Conservation (phyloP, 805 yeast species). For the Limtongia smithiae region DNA sequence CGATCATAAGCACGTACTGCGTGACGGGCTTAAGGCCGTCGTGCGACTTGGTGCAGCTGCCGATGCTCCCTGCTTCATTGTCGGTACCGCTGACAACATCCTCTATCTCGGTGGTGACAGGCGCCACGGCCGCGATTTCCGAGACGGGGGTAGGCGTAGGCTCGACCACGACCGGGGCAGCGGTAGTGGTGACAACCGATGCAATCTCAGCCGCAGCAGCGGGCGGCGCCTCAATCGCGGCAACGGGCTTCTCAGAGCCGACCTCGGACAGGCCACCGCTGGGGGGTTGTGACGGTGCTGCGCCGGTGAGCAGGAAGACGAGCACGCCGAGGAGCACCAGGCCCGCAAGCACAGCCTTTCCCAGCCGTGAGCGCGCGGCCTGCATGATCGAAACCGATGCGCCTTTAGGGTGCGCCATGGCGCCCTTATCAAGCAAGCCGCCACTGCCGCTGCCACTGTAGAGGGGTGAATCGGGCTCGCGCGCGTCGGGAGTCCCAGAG, state of each 20-base stretch:
- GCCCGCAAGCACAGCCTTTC: slow-evolving; percentile 15
- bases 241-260: too few relatives aligned
- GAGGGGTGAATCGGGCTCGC: not conserved
- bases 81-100: not conserved
- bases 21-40: slow-evolving; percentile 42
- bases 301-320: slow-evolving; percentile 12
- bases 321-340: slow-evolving; percentile 7
- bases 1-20: slow-evolving; percentile 87
- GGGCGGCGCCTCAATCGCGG: too few relatives aligned
- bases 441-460: slow-evolving; percentile 2
- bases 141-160: not conserved
- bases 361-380: slow-evolving; percentile 23
- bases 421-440: slow-evolving; percentile 16
- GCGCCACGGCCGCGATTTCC: not conserved
- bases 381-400: slow-evolving; percentile 13
- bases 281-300: not conserved
- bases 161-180: not conserved
- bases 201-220: too few relatives aligned
- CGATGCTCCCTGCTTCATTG: not conserved
- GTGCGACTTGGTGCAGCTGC: slow-evolving; percentile 37
- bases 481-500: slow-evolving; percentile 1
- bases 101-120: not conserved
- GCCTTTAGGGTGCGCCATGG: not conserved
- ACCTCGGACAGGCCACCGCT: too few relatives aligned
- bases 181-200: not conserved